Conservation (phyloP, 164 flowering plant species). For the Akebia trifoliata region DNA sequence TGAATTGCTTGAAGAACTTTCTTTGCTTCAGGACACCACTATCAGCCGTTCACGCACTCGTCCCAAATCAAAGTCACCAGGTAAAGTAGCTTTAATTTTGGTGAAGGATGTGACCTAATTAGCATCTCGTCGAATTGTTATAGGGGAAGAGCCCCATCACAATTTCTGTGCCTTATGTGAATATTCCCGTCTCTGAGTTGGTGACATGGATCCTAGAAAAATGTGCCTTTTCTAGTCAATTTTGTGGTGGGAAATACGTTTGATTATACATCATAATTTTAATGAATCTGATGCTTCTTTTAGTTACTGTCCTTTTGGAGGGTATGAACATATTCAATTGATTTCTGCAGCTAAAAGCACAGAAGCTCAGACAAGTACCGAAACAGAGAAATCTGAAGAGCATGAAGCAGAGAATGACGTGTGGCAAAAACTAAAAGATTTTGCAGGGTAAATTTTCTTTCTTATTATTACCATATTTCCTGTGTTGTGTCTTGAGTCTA, state of each 20-base stretch:
- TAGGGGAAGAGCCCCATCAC: neutral
- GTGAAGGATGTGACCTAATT: constrained; percentile 7
- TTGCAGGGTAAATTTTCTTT: constrained; percentile 60
- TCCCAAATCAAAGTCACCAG: constrained; percentile 38
- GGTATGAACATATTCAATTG: constrained; percentile 3
- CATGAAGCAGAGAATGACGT: constrained; percentile 47
- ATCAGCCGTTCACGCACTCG: constrained; percentile 49
- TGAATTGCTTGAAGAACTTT: constrained; percentile 86
- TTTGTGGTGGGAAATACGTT: neutral
- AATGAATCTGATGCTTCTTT: neutral
- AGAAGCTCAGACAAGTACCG: constrained; percentile 30
- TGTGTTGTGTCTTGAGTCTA: neutral
- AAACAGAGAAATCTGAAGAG: constrained; percentile 39
- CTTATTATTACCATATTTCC: neutral
- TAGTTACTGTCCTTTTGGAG: neutral
- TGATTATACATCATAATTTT: neutral
- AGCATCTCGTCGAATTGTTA: neutral
- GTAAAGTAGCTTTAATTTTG: constrained; percentile 28
- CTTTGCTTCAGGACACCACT: constrained; percentile 35
- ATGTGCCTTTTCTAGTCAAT: too few species aligned
- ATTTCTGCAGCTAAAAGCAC: constrained; percentile 39
- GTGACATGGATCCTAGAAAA: neutral
- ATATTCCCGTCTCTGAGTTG: neutral
- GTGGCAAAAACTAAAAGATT: constrained; percentile 60
- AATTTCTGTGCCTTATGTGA: neutral